Conservation (phyloP, 768 basidiomycete genomes). For the Amanita rimosa region DNA sequence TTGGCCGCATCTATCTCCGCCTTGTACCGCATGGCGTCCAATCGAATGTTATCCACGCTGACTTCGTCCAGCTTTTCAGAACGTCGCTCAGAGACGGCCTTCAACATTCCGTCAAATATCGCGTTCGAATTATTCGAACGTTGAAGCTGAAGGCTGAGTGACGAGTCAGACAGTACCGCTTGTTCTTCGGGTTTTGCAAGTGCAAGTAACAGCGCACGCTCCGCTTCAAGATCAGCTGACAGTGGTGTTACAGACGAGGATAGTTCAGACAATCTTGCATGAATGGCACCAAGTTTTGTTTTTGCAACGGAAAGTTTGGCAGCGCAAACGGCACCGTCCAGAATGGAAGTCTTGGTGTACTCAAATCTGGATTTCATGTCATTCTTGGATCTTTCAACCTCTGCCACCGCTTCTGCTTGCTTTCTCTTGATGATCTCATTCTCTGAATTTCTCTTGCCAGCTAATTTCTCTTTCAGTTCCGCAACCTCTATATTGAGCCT, state of each 20-base stretch:
- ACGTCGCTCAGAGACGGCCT: conserved; percentile 71
- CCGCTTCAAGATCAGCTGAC: conserved; percentile 56
- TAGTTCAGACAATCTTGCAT: conserved; percentile 48
- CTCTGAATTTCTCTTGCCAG: conserved; percentile 56
- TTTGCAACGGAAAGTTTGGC: conserved; percentile 65
- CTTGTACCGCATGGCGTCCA: conserved; percentile 53
- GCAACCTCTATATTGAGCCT: conserved; percentile 75
- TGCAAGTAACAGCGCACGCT: conserved; percentile 55
- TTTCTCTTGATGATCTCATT: conserved; percentile 54
- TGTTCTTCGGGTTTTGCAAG: conserved; percentile 66
- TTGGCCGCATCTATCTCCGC: conserved; percentile 63
- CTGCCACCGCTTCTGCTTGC: conserved; percentile 57
- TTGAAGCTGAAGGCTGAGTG: conserved; percentile 45
- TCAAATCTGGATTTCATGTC: conserved; percentile 66
- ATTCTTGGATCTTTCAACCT: conserved; percentile 61
- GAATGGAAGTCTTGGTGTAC: conserved; percentile 58
- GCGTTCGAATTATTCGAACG: conserved; percentile 65
- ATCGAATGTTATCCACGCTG: conserved; percentile 56
- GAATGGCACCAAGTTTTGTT: conserved; percentile 53
- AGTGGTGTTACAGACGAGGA: conserved; percentile 28
- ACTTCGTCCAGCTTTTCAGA: conserved; percentile 71
- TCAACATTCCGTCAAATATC: conserved; percentile 79
- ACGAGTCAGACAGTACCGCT: conserved; percentile 44
- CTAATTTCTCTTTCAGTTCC: conserved; percentile 77
- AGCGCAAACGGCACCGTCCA: conserved; percentile 65